Conservation (phyloP, 495 filamentous ascomycete species). For the Geopyxis carbonaria region DNA sequence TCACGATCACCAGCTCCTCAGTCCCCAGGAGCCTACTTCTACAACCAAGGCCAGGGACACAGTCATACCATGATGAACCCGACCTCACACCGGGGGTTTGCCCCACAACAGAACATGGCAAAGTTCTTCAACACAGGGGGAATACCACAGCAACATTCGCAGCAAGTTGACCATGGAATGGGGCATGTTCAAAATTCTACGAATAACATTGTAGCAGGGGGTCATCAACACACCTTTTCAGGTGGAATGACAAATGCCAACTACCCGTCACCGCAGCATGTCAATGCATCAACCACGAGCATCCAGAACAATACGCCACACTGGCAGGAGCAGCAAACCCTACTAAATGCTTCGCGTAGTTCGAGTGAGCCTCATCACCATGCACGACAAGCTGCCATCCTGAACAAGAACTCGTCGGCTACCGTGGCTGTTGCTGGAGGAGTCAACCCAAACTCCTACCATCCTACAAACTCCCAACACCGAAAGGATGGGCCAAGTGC, state of each 20-base stretch:
- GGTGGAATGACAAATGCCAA: conserved; percentile 43
- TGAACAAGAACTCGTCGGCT: conserved; percentile 34
- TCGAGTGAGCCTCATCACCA: conserved; percentile 49
- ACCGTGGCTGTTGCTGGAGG: conserved; percentile 39
- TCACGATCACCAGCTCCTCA: conserved; percentile 54
- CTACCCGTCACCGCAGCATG: conserved; percentile 45
- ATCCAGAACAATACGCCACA: conserved; percentile 38
- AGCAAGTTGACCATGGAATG: conserved; percentile 52
- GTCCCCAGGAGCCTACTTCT: conserved; percentile 45
- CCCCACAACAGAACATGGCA: conserved; percentile 29
- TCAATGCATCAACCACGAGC: conserved; percentile 55
- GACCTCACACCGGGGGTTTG: conserved; percentile 44
- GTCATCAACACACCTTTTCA: conserved; percentile 64
- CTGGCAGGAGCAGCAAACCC: conserved; percentile 72
- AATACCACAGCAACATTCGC: conserved; percentile 50
- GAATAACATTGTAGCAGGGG: conserved; percentile 38
- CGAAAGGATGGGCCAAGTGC: conserved; percentile 27
- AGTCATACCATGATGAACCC: conserved; percentile 50
- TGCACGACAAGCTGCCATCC: conserved; percentile 37
- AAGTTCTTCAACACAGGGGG: conserved; percentile 12
- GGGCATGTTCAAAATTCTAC: conserved; percentile 43
- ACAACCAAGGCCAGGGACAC: conserved; percentile 59
- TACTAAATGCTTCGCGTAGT: conserved; percentile 54
- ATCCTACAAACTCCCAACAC: conserved; percentile 19
- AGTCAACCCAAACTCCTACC: conserved; percentile 29